phyloP scores from a whole-genome alignment of 768 basidiomycete species.

The Phaeotremella skinneri region DNA sequence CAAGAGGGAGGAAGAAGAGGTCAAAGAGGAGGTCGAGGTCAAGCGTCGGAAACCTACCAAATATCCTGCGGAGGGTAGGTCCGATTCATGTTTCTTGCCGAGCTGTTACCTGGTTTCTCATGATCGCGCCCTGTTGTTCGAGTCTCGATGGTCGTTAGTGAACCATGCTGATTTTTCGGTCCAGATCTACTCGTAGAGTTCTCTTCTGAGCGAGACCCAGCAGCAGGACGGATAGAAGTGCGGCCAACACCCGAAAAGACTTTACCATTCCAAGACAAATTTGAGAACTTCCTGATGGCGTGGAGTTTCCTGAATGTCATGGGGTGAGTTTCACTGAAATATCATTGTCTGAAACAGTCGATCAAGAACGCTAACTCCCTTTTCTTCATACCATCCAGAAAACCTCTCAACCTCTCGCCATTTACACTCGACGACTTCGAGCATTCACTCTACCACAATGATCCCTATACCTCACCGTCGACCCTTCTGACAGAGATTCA shows the following conservation, averaged over 20 bases:
- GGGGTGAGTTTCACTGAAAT: slow-evolving; percentile 60
- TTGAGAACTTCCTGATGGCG: slow-evolving; percentile 81
- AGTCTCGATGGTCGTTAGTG: too few relatives aligned
- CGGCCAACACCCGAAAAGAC: slow-evolving; percentile 33
- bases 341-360: too few relatives aligned
- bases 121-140: slow-evolving; percentile 7
- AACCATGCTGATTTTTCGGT: neutral
- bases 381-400: slow-evolving; percentile 55
- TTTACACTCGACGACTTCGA: slow-evolving; percentile 94
- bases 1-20: slow-evolving; percentile 25
- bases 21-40: slow-evolving; percentile 36
- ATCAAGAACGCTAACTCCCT: slow-evolving; percentile 48
- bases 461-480: slow-evolving; percentile 61
- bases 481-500: slow-evolving; percentile 82
- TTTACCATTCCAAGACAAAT: slow-evolving; percentile 53
- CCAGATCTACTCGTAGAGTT: slow-evolving; percentile 47
- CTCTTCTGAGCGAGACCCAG: slow-evolving; percentile 27
- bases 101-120: neutral
- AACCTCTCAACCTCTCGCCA: slow-evolving; percentile 79
- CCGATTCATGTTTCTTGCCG: neutral
- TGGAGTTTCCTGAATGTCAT: slow-evolving; percentile 95
- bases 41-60: slow-evolving; percentile 48
- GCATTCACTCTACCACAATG: slow-evolving; percentile 76
- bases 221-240: slow-evolving; percentile 34
- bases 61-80: slow-evolving; percentile 49